Evolutionary conservation across 1,139 yeast genomes (phyloP), one percentile per base, ranked within the genome.

Genomic region (Kodamaea suecica): DNA sequence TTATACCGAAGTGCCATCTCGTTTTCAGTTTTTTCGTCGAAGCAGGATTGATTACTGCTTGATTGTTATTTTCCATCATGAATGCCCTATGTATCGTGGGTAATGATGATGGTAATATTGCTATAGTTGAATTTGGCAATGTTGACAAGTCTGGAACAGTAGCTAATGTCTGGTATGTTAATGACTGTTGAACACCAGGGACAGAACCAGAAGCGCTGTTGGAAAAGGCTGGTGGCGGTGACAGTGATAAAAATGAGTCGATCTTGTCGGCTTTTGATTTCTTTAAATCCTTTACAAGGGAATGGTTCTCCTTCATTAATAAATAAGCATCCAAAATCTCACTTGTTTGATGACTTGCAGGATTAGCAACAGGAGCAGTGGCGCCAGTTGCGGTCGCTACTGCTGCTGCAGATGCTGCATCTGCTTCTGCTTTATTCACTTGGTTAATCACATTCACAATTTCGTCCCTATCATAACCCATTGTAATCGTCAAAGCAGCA

Each of bases 1-100:
- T 73, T 42, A 92, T 92, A 42, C 99, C 99, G 56, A 94, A 94
- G 67, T 92, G 98, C 99, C 99, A 92, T 61, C 96, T 80, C 7
- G 96, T 87, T 59, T 87, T 92, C 47, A 92, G 84, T 56, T 86
- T 87, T 56, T 88, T 88, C 27, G 84, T 73, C 8, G 85, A 73
- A 15, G 84, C 76, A 1, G 96, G 95, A 37, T 78, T 78, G 32
- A 85, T 76, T 47, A 81, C 78, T 36, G 53, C 78, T 53, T 55
- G 68, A 33, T 50, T 53, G 30, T 56, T 56, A 56, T 73, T 55
- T 38, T 84, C 85, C 51, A 80, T 70, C 97, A 92, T 90, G 54
- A 78, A 86, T 3, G 97, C 97, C 32, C 96, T 71, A 55, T 92
- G 98, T 35, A 90, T 87, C 40, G 92, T 87, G 2, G 98, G 97